Conservation (phyloP, 2,329 filamentous ascomycete genomes). For the Purpureocillium takamizusanense region DNA sequence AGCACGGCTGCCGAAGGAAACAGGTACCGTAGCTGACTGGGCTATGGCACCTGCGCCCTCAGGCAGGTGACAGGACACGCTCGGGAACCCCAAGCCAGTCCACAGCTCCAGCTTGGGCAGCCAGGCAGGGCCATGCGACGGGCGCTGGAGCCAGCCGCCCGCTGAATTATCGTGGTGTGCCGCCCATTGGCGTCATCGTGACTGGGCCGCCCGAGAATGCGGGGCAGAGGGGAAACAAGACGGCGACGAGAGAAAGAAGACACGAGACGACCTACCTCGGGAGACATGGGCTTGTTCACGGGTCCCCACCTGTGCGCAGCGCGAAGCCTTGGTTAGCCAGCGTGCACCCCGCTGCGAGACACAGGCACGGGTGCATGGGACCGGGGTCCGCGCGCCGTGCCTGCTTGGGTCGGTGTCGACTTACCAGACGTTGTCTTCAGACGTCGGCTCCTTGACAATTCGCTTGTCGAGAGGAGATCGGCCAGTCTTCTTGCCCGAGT, state of each 20-base stretch:
- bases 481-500: conserved; percentile 96
- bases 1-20: not conserved
- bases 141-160: not conserved
- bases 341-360: not conserved
- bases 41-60: too few relatives aligned
- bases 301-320: conserved; percentile 65
- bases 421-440: conserved; percentile 83
- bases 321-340: conserved; percentile 16
- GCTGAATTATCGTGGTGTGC: too few relatives aligned
- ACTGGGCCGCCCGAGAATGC: too few relatives aligned
- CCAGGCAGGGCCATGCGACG: not conserved
- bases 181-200: too few relatives aligned
- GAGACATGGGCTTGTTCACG: conserved; percentile 97
- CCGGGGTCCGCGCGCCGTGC: too few relatives aligned
- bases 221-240: not conserved
- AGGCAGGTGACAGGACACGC: too few relatives aligned
- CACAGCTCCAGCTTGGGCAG: not conserved
- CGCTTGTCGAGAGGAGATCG: conserved; percentile 96
- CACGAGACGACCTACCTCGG: conserved; percentile 59
- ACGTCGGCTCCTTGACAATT: conserved; percentile 84
- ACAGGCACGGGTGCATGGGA: not conserved
- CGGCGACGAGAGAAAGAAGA: not conserved
- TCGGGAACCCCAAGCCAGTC: too few relatives aligned
- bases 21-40: not conserved
- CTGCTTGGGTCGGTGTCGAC: conserved; percentile 10